Conservation (phyloP, 2,329 filamentous ascomycete genomes). For the Penicillium sp. region DNA sequence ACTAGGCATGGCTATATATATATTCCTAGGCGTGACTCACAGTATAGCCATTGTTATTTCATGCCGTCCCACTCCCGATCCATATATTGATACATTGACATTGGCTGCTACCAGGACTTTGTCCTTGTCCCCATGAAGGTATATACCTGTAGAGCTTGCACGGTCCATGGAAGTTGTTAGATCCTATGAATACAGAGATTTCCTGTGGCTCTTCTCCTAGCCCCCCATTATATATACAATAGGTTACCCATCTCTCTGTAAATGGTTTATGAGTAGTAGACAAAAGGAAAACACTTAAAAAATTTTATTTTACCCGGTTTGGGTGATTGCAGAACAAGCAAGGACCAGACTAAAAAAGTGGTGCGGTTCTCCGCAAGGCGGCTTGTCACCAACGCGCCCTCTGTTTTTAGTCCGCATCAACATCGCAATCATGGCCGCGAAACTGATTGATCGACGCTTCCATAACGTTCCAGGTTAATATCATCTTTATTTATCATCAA, state of each 20-base stretch:
- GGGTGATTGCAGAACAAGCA: neutral
- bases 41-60: neutral
- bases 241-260: neutral
- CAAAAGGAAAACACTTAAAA: neutral
- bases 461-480: conserved; percentile 39
- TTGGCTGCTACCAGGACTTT: too few species aligned
- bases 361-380: conserved; percentile 12
- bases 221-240: neutral
- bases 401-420: conserved; percentile 8
- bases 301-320: neutral
- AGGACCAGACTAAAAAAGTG: neutral
- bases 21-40: neutral
- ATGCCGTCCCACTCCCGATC: neutral
- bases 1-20: neutral
- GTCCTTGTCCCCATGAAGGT: too few species aligned
- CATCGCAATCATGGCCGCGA: conserved; percentile 35
- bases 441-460: conserved; percentile 37
- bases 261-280: neutral
- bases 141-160: too few species aligned
- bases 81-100: neutral
- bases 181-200: too few species aligned
- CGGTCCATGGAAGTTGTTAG: too few species aligned
- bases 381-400: conserved; percentile 5
- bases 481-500: neutral
- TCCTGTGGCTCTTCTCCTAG: too few species aligned